Base-by-base conservation (phyloP, 805 yeast species). In the Monosporozyma solicola region DNA sequence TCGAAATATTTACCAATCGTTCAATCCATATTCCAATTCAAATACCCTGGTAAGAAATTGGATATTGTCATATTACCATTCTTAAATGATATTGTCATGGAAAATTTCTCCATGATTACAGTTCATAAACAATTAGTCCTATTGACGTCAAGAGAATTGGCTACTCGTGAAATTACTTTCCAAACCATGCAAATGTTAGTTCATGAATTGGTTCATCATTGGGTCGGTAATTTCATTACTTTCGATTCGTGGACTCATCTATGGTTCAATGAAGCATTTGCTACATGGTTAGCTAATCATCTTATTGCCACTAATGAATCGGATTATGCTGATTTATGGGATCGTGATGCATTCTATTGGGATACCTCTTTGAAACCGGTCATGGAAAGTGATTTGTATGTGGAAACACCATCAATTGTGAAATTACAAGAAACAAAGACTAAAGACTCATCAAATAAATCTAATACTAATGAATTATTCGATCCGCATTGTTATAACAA, bases 231-330 rank as follows among this genome's bases (percentile, higher is more conserved):
- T 58, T 71, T 74, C 58, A 75, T 85, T 2, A 73, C 87, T 1
- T 84, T 85, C 60, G 85, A 83, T 50, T 77, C 80, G 20, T 86
- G 88, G 84, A 77, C 76, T 50, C 74, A 78, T 60, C 69, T 86
- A 41, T 85, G 94, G 91, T 70, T 87, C 53, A 84, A 85, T 60
- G 95, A 87, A 69, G 72, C 87, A 2, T 83, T 86, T 69, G 94
- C 95, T 0, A 85, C 94, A 0, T 84, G 82, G 74, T 72, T 82
- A 58, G 87, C 90, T 0, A 75, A 76, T 58, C 72, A 72, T 50
- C 59, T 80, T 0, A 61, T 82, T 15, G 65, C 67, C 33, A 57
- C 63, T 24, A 47, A 62, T 35, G 68, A 67, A 2, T 52, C 55
- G 24, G 57, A 59, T 24, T 63, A 65, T 2, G 55, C 53, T 24